Evolutionary conservation across 2,329 filamentous ascomycete species (phyloP).

Genomic region (Ophiocordyceps sinensis): DNA sequence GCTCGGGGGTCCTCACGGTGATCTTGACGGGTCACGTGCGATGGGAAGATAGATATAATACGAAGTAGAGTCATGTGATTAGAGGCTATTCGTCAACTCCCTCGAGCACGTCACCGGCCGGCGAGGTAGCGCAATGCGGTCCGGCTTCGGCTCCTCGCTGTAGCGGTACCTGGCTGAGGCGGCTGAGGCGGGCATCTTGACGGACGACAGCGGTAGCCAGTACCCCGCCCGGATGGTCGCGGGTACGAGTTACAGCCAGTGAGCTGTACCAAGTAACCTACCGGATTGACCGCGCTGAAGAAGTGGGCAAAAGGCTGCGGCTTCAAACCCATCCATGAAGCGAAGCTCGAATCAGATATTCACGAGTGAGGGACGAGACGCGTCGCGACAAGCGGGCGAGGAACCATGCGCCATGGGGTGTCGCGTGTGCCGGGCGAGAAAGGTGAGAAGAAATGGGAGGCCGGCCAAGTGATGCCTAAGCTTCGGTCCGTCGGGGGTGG

Average conservation of each 20-base stretch:
- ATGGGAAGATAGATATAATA: no score
- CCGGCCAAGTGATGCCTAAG: background rate
- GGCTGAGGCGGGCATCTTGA: background rate
- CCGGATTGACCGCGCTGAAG: background rate
- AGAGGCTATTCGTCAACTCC: no score
- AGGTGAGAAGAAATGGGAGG: slow-evolving; percentile 11
- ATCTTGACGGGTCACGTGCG: no score
- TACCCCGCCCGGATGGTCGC: background rate
- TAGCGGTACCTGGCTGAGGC: background rate
- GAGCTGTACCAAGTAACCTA: no score
- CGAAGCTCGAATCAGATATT: no score
- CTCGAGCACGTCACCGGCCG: background rate
- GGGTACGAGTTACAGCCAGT: no score
- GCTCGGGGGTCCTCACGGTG: no score
- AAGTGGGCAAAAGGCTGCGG: no score
- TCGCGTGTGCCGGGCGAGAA: slow-evolving; percentile 25
- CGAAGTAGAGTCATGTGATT: no score
- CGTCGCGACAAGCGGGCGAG: background rate
- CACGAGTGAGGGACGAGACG: background rate
- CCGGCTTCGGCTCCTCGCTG: background rate
- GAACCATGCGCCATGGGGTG: slow-evolving; percentile 18
- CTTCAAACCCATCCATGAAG: no score
- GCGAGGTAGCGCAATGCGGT: background rate
- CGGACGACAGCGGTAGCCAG: background rate
- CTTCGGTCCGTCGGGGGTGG: slow-evolving; percentile 1